Conservation (phyloP, 73 alveolate genomes). For the Paramecium caudatum region DNA sequence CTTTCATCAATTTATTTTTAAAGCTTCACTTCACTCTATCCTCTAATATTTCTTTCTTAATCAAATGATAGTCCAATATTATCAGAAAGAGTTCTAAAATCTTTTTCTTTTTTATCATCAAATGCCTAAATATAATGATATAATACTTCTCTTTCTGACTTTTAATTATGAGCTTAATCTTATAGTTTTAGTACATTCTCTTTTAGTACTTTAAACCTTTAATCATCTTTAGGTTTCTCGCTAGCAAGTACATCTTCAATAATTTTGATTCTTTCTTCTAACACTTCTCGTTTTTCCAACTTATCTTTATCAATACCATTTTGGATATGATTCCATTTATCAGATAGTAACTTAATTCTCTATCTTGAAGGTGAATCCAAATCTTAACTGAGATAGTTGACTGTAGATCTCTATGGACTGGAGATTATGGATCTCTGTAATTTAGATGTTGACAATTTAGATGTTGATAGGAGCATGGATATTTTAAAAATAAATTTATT, state of each 20-base stretch:
- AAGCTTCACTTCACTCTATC: slow-evolving; percentile 43
- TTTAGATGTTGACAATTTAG: slow-evolving; percentile 33
- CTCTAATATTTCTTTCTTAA: slow-evolving; percentile 48
- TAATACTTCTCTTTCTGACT: slow-evolving; percentile 62
- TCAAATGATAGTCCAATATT: slow-evolving; percentile 45
- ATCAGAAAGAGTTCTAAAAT: slow-evolving; percentile 56
- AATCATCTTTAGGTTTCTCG: slow-evolving; percentile 65
- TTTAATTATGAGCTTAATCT: slow-evolving; percentile 40
- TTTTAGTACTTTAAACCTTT: slow-evolving; percentile 59
- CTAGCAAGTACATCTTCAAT: slow-evolving; percentile 56
- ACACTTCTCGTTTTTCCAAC: slow-evolving; percentile 57
- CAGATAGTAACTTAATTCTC: slow-evolving; percentile 58
- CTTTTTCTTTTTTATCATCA: slow-evolving; percentile 65
- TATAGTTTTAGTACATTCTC: slow-evolving; percentile 41
- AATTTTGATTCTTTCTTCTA: slow-evolving; percentile 57
- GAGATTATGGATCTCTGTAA: background rate
- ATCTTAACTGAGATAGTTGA: slow-evolving; percentile 33
- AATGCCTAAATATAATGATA: slow-evolving; percentile 42
- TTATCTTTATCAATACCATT: slow-evolving; percentile 68
- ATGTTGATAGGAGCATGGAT: background rate
- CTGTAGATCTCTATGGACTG: slow-evolving; percentile 66
- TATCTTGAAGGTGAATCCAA: slow-evolving; percentile 58
- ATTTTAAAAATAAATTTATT: background rate
- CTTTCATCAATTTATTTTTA: slow-evolving; percentile 52
- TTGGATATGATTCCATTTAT: slow-evolving; percentile 65